Conservation (phyloP, 2,329 filamentous ascomycete species). For the Sporothrix pallida region DNA sequence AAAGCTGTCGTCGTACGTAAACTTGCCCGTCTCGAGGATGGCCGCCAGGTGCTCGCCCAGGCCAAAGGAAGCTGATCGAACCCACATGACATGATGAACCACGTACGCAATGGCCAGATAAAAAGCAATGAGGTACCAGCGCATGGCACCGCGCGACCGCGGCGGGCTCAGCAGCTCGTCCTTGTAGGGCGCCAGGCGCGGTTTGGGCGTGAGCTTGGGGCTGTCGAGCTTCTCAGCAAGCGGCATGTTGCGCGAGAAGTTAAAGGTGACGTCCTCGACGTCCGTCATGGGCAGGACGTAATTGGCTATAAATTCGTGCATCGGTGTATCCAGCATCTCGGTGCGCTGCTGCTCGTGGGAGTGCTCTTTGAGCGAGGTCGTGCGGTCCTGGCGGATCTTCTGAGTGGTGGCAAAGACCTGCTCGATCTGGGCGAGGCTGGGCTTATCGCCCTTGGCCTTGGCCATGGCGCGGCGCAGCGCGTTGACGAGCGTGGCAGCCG, state of each 20-base stretch:
- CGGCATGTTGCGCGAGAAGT: constrained; percentile 33
- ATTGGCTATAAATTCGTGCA: not conserved
- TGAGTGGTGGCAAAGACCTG: constrained; percentile 32
- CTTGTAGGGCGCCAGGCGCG: constrained; percentile 33
- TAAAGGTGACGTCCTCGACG: constrained; percentile 32
- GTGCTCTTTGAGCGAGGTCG: constrained; percentile 15
- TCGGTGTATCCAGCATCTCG: constrained; percentile 32
- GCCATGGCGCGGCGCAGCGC: constrained; percentile 28
- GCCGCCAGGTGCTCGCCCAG: constrained; percentile 21
- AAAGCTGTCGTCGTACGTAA: constrained; percentile 21
- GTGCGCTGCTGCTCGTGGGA: constrained; percentile 36
- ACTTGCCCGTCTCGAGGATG: constrained; percentile 29
- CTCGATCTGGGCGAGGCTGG: constrained; percentile 27
- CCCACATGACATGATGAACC: constrained; percentile 29
- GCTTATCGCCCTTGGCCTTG: constrained; percentile 18
- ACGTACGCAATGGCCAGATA: constrained; percentile 24
- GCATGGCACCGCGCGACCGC: not conserved
- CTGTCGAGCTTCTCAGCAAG: constrained; percentile 31
- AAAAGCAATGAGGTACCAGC: constrained; percentile 15
- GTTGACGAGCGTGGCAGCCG: constrained; percentile 39
- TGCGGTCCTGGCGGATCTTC: constrained; percentile 20
- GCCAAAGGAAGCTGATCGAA: constrained; percentile 10
- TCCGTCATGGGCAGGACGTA: constrained; percentile 23
- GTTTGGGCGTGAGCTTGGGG: constrained; percentile 4
- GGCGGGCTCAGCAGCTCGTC: constrained; percentile 35